Conservation (phyloP, 2,329 filamentous ascomycete genomes). For the Xylaria hypoxylon region DNA sequence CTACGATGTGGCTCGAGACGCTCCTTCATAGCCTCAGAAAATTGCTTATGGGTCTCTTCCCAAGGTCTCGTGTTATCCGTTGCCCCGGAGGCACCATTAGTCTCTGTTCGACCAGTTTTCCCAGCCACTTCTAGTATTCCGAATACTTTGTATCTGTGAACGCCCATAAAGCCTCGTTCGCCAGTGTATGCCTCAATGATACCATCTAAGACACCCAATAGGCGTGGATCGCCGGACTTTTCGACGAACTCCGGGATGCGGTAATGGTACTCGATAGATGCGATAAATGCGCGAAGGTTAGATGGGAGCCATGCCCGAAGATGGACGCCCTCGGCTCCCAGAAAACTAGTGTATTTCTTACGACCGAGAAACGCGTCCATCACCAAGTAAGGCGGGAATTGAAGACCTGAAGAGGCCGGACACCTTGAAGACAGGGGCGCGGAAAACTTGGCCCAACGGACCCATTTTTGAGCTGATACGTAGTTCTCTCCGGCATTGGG, state of each 20-base stretch:
- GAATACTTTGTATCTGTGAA: slow-evolving; percentile 68
- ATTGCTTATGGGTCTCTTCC: slow-evolving; percentile 63
- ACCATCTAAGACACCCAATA: slow-evolving; percentile 65
- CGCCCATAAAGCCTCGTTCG: slow-evolving; percentile 67
- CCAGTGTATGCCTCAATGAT: slow-evolving; percentile 67
- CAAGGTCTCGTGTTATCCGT: slow-evolving; percentile 58
- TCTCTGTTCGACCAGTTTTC: slow-evolving; percentile 65
- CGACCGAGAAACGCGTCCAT: slow-evolving; percentile 67
- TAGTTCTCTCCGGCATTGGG: slow-evolving; percentile 64
- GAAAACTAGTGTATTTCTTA: slow-evolving; percentile 57
- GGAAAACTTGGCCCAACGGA: slow-evolving; percentile 64
- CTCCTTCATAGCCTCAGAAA: slow-evolving; percentile 67
- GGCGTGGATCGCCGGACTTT: slow-evolving; percentile 60
- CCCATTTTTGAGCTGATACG: slow-evolving; percentile 61
- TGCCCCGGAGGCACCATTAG: slow-evolving; percentile 62
- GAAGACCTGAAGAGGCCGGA: slow-evolving; percentile 63
- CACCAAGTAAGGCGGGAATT: slow-evolving; percentile 64
- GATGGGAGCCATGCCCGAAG: slow-evolving; percentile 65
- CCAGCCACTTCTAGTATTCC: slow-evolving; percentile 65
- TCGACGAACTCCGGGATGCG: slow-evolving; percentile 64
- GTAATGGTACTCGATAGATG: slow-evolving; percentile 66
- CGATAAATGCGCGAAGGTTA: slow-evolving; percentile 66
- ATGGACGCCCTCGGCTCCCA: slow-evolving; percentile 64
- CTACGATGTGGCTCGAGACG: slow-evolving; percentile 60
- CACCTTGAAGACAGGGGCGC: slow-evolving; percentile 62